Evolutionary conservation across 2,329 filamentous ascomycete genomes (phyloP).

Genomic region (Fusarium secorum): DNA sequence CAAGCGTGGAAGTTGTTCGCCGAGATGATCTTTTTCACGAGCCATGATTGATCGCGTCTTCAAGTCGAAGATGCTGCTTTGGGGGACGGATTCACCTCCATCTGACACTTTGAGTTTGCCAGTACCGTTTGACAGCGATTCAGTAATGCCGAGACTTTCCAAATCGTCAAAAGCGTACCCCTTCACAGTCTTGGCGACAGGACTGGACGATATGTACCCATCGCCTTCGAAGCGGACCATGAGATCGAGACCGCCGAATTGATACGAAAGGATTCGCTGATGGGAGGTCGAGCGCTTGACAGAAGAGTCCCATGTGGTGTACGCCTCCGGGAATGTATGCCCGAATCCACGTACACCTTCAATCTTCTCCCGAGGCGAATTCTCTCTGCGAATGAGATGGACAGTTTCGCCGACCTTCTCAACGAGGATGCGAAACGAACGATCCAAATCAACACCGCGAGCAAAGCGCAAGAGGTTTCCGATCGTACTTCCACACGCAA

Average conservation of each 20-base stretch:
- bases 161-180: background rate
- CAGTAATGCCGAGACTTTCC: constrained; percentile 6
- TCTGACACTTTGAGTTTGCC: constrained; percentile 22
- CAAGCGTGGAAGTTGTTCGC: constrained; percentile 51
- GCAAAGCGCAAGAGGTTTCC: constrained; percentile 68
- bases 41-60: constrained; percentile 50
- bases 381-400: constrained; percentile 70
- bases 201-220: constrained; percentile 34
- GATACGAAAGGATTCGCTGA: constrained; percentile 67
- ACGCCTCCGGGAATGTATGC: constrained; percentile 71
- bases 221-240: constrained; percentile 44
- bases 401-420: constrained; percentile 64
- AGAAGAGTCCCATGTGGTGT: constrained; percentile 68
- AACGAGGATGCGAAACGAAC: constrained; percentile 65
- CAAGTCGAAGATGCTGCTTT: constrained; percentile 52
- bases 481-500: constrained; percentile 68
- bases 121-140: background rate
- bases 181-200: background rate
- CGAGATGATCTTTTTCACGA: constrained; percentile 39
- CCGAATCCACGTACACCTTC: constrained; percentile 66
- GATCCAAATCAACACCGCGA: constrained; percentile 53
- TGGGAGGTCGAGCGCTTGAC: constrained; percentile 66
- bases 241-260: constrained; percentile 54
- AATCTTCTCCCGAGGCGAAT: constrained; percentile 65
- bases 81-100: constrained; percentile 42